Conservation (phyloP, 257 asterid species). For the Penstemon barbatus region DNA sequence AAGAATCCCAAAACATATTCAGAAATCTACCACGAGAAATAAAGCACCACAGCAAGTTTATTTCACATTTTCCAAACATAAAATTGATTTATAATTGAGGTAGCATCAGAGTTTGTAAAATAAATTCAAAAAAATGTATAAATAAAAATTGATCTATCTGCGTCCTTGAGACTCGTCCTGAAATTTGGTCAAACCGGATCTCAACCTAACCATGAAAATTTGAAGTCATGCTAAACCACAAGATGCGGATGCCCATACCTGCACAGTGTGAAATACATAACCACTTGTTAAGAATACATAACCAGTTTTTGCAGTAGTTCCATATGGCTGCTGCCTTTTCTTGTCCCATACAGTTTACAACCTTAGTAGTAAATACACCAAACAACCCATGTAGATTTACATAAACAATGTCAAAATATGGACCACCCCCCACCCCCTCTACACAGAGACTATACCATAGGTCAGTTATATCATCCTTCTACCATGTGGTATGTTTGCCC, state of each 20-base stretch:
- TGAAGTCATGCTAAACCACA: neutral
- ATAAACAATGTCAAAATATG: conserved; percentile 32
- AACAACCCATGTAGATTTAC: conserved; percentile 44
- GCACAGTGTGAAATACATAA: conserved; percentile 29
- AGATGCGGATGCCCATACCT: conserved; percentile 29
- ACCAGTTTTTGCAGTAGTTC: conserved; percentile 28
- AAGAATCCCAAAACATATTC: no score
- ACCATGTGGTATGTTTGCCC: conserved; percentile 45
- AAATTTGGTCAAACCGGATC: no score
- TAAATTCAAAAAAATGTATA: no score
- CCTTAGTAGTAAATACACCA: conserved; percentile 37
- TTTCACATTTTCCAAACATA: no score
- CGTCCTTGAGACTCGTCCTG: no score
- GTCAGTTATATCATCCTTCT: conserved; percentile 33
- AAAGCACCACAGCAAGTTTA: no score
- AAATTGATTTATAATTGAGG: no score
- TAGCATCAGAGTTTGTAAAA: no score
- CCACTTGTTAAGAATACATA: conserved; percentile 13
- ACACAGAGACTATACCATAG: conserved; percentile 27
- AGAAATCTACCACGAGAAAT: no score
- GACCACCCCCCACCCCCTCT: conserved; percentile 30
- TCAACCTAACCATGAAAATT: neutral
- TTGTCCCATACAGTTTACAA: conserved; percentile 35
- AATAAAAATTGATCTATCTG: no score
- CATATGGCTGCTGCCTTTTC: conserved; percentile 38